Conservation (phyloP, 345 rosid genomes). For the Camelina hispida region DNA sequence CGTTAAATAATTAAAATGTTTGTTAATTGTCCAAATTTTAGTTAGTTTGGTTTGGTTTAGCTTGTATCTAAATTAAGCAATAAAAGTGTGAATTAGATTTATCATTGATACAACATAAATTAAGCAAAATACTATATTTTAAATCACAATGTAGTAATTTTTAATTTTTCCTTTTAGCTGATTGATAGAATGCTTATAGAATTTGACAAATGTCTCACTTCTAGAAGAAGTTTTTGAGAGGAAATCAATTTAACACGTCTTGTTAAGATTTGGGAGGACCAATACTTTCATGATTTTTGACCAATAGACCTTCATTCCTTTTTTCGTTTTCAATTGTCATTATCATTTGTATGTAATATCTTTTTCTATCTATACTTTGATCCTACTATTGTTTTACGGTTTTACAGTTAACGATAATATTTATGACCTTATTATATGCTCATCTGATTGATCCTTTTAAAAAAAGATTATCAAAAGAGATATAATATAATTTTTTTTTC, state of each 20-base stretch:
- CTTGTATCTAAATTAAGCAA: neutral
- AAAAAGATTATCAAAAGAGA: neutral
- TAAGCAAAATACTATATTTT: neutral
- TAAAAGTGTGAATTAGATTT: neutral
- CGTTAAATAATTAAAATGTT: neutral
- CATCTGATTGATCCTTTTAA: neutral
- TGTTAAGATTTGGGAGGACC: neutral
- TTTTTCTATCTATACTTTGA: neutral
- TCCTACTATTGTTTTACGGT: neutral
- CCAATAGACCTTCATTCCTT: neutral
- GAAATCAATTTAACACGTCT: neutral
- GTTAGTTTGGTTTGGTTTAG: neutral
- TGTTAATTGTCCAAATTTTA: neutral
- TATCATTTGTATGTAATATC: neutral
- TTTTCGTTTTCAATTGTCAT: no score
- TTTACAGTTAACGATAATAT: neutral
- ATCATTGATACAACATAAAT: neutral
- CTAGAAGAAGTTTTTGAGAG: neutral
- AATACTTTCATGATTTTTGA: neutral
- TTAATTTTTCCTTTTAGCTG: neutral
- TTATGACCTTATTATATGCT: neutral
- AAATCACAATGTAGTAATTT: neutral
- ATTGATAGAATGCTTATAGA: neutral
- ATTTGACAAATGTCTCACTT: neutral
- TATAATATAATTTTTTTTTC: neutral